Conservation (phyloP, 2,329 filamentous ascomycete genomes). For the Penicillium paneum region DNA sequence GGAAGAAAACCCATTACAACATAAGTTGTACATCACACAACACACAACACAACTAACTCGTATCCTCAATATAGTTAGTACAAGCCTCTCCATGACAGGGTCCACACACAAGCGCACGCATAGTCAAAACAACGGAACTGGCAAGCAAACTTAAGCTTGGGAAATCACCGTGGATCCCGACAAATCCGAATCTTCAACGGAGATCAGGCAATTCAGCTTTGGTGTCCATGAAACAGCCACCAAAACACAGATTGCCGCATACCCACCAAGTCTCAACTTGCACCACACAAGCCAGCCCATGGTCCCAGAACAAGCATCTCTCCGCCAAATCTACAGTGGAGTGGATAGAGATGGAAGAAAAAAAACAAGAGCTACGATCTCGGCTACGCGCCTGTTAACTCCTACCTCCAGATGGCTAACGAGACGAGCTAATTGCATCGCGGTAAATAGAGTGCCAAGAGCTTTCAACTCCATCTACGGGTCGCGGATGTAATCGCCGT, state of each 20-base stretch:
- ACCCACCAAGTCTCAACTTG: not conserved
- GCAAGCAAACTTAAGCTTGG: not conserved
- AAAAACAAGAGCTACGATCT: not conserved
- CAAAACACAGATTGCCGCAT: not conserved
- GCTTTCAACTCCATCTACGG: not conserved
- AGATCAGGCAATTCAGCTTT: not conserved
- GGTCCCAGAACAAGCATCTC: not conserved
- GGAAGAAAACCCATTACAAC: not conserved
- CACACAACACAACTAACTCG: not conserved
- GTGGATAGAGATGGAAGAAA: not conserved
- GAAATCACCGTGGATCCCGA: not conserved
- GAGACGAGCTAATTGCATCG: not conserved
- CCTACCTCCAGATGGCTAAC: not conserved
- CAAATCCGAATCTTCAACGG: not conserved
- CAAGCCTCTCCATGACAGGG: not conserved
- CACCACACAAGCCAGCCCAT: not conserved
- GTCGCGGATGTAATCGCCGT: not conserved
- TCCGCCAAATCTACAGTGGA: conserved; percentile 1
- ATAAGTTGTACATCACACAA: not conserved
- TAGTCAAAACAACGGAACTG: not conserved
- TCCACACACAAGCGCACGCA: not conserved
- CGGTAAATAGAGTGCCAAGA: not conserved
- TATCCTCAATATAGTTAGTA: not conserved
- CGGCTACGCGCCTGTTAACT: not conserved
- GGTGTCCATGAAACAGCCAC: not conserved